A percentile compares a stretch with the other conserved stretches of the same genome.
phyloP scores from a whole-genome alignment of 371 early-diverging fungal genomes.

The Rhizomucor pusillus region DNA sequence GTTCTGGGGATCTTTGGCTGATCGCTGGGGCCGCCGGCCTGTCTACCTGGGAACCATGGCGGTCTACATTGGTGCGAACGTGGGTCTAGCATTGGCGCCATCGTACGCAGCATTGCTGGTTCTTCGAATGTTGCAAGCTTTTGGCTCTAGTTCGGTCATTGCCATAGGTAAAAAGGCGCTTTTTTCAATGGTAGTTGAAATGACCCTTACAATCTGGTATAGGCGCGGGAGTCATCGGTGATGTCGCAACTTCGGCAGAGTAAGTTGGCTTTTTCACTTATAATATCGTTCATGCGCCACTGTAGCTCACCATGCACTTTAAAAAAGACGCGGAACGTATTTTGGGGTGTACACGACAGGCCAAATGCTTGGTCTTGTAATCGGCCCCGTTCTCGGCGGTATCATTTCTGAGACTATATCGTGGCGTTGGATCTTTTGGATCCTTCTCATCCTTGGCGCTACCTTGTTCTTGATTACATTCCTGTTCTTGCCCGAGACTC shows the following conservation, averaged over 20 bases:
- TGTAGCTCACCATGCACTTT: neutral
- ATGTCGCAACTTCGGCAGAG: conserved; percentile 52
- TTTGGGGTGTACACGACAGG: conserved; percentile 52
- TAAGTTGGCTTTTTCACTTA: conserved; percentile 14
- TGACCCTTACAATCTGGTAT: neutral
- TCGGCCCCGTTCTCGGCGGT: conserved; percentile 52
- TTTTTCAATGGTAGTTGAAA: neutral
- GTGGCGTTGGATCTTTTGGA: conserved; percentile 47
- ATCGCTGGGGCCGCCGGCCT: conserved; percentile 23
- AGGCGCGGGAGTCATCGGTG: conserved; percentile 38
- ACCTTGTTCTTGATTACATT: conserved; percentile 41
- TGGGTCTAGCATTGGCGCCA: conserved; percentile 53
- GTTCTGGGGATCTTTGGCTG: conserved; percentile 25
- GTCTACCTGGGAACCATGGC: conserved; percentile 45
- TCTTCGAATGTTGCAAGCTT: conserved; percentile 60
- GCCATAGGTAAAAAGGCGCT: conserved; percentile 48
- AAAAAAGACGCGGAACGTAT: conserved; percentile 40
- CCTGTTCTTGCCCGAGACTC: conserved; percentile 61
- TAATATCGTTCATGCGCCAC: no score
- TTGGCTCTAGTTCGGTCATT: conserved; percentile 57
- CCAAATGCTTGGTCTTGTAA: conserved; percentile 30
- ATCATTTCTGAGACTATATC: conserved; percentile 12
- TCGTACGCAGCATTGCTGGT: conserved; percentile 47
- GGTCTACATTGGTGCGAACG: conserved; percentile 50
- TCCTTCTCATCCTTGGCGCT: conserved; percentile 49